These are phyloP conservation scores for Tylopilus sp. DNA, from an alignment of 1,284 basidiomycete species.

Conservation along the genomic window DNA sequence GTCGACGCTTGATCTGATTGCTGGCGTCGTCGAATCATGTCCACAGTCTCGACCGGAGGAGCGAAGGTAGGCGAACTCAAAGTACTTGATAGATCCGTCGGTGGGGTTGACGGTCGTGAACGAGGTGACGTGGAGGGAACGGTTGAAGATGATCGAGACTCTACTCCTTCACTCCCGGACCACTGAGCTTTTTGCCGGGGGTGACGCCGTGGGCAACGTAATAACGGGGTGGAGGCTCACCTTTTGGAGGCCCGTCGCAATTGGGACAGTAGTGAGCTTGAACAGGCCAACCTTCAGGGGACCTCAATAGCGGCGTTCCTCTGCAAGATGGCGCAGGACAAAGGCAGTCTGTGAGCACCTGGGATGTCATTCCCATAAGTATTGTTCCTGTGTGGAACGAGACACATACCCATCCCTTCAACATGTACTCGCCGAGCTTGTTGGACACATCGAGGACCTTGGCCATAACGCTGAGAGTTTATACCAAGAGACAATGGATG, in stretches of 20 bases:
- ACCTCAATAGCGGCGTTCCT: slow-evolving; percentile 64
- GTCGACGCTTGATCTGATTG: slow-evolving; percentile 78
- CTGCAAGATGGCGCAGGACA: slow-evolving; percentile 57
- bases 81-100: slow-evolving; percentile 65
- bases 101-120: slow-evolving; percentile 69
- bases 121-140: slow-evolving; percentile 47
- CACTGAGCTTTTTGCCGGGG: slow-evolving; percentile 22
- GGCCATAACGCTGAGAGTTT: slow-evolving; percentile 42
- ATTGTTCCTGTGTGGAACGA: neutral
- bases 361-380: slow-evolving; percentile 15
- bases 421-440: slow-evolving; percentile 67
- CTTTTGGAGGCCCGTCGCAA: slow-evolving; percentile 47
- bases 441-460: slow-evolving; percentile 56
- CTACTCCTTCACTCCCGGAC: slow-evolving; percentile 18
- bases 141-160: slow-evolving; percentile 44
- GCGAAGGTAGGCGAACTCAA: slow-evolving; percentile 62
- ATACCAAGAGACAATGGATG: neutral
- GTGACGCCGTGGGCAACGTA: slow-evolving; percentile 5
- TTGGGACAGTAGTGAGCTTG: slow-evolving; percentile 61
- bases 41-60: slow-evolving; percentile 60
- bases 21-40: slow-evolving; percentile 62
- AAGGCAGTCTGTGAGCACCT: slow-evolving; percentile 67
- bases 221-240: slow-evolving; percentile 28
- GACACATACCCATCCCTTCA: slow-evolving; percentile 69
- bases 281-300: slow-evolving; percentile 53